These are phyloP conservation scores for Cucurbita maxima DNA, from an alignment of 306 rosid species.

Conservation along the genomic window DNA sequence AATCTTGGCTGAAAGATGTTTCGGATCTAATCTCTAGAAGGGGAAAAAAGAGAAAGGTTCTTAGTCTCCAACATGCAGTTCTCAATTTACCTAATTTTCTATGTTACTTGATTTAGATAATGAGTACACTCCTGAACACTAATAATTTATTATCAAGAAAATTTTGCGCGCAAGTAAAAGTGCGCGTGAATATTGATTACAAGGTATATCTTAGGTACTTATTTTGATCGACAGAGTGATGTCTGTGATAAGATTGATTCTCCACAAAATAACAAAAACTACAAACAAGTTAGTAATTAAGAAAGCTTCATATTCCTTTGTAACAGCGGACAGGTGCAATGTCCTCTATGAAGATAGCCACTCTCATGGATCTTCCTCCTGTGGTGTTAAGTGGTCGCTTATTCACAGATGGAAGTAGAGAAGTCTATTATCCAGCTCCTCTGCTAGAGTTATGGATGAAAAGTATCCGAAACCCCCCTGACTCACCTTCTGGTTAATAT, in stretches of 20 bases:
- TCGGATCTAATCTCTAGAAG: conserved; percentile 47
- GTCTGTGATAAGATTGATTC: conserved; percentile 1
- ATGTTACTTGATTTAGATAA: not conserved
- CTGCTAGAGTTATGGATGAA: conserved; percentile 53
- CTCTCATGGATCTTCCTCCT: conserved; percentile 70
- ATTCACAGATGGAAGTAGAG: conserved; percentile 28
- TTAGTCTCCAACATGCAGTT: conserved; percentile 8
- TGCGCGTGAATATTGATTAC: not conserved
- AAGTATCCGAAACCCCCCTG: conserved; percentile 35
- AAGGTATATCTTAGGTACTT: not conserved
- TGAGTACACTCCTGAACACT: not conserved
- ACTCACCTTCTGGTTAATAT: conserved; percentile 56
- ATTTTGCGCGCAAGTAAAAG: not conserved
- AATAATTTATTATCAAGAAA: not conserved
- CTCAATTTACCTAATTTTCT: conserved; percentile 3
- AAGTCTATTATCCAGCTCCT: conserved; percentile 56
- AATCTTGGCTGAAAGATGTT: conserved; percentile 62
- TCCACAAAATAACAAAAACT: not conserved
- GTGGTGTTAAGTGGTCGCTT: conserved; percentile 33
- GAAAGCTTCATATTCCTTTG: not conserved
- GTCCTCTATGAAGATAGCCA: conserved; percentile 33
- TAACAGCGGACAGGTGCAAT: conserved; percentile 27
- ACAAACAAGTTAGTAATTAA: not conserved
- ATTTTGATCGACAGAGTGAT: not conserved
- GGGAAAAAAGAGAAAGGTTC: conserved; percentile 59